A percentile compares a stretch with the other conserved stretches of the same genome.
Evolutionary conservation across 768 basidiomycete genomes (phyloP).

Genomic region (Kwoniella dejecticola): DNA sequence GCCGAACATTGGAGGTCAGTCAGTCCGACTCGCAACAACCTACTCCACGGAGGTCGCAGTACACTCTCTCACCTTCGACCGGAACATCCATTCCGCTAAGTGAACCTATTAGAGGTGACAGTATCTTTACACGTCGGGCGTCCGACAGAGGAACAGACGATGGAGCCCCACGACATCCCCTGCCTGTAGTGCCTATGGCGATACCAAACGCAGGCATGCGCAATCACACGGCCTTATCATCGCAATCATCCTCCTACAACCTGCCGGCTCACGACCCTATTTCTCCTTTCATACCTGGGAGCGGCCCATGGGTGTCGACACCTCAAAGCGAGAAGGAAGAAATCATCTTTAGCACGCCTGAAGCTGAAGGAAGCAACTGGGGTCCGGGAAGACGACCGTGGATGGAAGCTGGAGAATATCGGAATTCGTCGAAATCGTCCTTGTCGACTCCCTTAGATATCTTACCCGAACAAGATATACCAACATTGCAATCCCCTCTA

Average conservation of each 20-base stretch:
- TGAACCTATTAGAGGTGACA: slow-evolving; percentile 4
- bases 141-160: slow-evolving; percentile 20
- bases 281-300: slow-evolving; percentile 19
- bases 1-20: not conserved
- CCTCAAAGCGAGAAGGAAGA: slow-evolving; percentile 37
- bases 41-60: slow-evolving; percentile 15
- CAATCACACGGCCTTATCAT: slow-evolving; percentile 21
- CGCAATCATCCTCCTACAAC: slow-evolving; percentile 32
- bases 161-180: not conserved
- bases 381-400: slow-evolving; percentile 44
- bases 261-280: slow-evolving; percentile 27
- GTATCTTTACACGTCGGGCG: slow-evolving; percentile 30
- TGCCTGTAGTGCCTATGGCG: slow-evolving; percentile 6
- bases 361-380: slow-evolving; percentile 28
- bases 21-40: not conserved
- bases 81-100: slow-evolving; percentile 18
- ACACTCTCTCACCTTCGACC: slow-evolving; percentile 12
- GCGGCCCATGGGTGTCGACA: slow-evolving; percentile 24
- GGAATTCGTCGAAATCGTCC: slow-evolving; percentile 27
- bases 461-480: slow-evolving; percentile 32
- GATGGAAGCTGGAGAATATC: slow-evolving; percentile 34
- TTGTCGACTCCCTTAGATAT: slow-evolving; percentile 24
- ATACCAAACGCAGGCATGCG: slow-evolving; percentile 21
- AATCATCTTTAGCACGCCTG: slow-evolving; percentile 28
- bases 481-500: not conserved